These are phyloP conservation scores for Aspergillus proliferans DNA, from an alignment of 2,329 filamentous ascomycete genomes.

Conservation along the genomic window DNA sequence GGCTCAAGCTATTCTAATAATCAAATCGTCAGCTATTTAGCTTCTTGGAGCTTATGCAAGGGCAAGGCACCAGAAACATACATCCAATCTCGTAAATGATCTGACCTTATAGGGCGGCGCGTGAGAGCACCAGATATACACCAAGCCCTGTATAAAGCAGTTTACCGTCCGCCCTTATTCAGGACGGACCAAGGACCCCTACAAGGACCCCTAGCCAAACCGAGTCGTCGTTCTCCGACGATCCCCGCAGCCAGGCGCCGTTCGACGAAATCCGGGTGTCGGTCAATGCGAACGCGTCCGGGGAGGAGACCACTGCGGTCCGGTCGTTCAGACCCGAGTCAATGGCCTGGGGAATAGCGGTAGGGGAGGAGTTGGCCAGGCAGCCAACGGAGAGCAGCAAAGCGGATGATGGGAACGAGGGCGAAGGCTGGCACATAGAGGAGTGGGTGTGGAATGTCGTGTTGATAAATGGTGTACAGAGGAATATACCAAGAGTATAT, in stretches of 20 bases:
- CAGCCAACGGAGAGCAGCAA: slow-evolving; percentile 21
- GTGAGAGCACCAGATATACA: no score
- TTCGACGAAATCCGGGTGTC: slow-evolving; percentile 6
- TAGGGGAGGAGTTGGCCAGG: slow-evolving; percentile 15
- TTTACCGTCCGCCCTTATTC: slow-evolving; percentile 48
- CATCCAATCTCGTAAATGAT: no score
- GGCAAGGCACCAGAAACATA: neutral
- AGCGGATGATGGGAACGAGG: slow-evolving; percentile 21
- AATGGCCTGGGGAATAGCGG: neutral
- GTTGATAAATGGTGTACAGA: neutral
- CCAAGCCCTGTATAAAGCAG: slow-evolving; percentile 11
- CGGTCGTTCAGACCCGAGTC: neutral
- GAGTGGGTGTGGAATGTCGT: slow-evolving; percentile 6
- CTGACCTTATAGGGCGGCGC: no score
- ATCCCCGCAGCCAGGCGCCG: slow-evolving; percentile 14
- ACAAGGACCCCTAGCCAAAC: slow-evolving; percentile 43
- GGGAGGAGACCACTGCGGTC: slow-evolving; percentile 9
- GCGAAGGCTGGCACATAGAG: slow-evolving; percentile 35
- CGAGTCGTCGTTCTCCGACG: slow-evolving; percentile 25
- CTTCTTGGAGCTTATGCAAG: no score
- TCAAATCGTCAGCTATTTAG: no score
- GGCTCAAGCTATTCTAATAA: no score
- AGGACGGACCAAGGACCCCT: slow-evolving; percentile 47
- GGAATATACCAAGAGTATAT: neutral
- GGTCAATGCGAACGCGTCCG: slow-evolving; percentile 11